These are phyloP conservation scores for Pelargonium fulgidum DNA, from an alignment of 441 rosid genomes.

Conservation along the genomic window DNA sequence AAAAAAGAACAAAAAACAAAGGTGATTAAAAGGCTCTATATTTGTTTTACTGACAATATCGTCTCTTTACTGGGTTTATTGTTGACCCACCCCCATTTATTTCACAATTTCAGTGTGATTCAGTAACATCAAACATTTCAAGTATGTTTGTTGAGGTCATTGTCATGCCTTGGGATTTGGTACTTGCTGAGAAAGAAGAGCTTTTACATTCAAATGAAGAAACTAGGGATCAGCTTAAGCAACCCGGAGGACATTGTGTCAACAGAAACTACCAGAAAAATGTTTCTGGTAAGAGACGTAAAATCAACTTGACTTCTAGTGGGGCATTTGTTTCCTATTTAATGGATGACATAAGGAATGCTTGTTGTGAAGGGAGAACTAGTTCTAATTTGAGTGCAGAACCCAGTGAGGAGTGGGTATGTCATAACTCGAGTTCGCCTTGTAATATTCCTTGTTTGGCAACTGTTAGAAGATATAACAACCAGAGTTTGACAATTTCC, in stretches of 20 bases:
- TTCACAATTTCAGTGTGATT: slow-evolving; percentile 43
- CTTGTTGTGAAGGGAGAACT: slow-evolving; percentile 15
- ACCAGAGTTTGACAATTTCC: slow-evolving; percentile 24
- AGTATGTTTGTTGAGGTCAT: slow-evolving; percentile 58
- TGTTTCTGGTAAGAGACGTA: slow-evolving; percentile 47
- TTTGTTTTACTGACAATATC: neutral
- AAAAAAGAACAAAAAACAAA: neutral
- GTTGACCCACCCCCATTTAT: slow-evolving; percentile 15
- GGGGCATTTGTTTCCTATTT: slow-evolving; percentile 17
- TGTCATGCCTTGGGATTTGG: slow-evolving; percentile 69
- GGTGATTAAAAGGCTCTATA: neutral
- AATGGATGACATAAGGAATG: slow-evolving; percentile 15
- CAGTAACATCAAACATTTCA: slow-evolving; percentile 31
- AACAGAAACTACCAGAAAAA: slow-evolving; percentile 25
- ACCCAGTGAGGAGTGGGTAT: slow-evolving; percentile 20
- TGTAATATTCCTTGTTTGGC: slow-evolving; percentile 49
- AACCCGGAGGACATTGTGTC: slow-evolving; percentile 8
- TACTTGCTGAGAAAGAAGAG: slow-evolving; percentile 46
- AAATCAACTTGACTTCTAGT: slow-evolving; percentile 28
- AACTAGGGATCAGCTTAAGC: slow-evolving; percentile 17
- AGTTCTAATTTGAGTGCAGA: slow-evolving; percentile 16
- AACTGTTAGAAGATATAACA: slow-evolving; percentile 35
- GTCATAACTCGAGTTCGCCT: slow-evolving; percentile 23
- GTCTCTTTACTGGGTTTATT: slow-evolving; percentile 5
- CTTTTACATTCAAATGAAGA: slow-evolving; percentile 20